These are phyloP conservation scores for Panaeolus cyanescens DNA, from an alignment of 768 basidiomycete genomes.

Conservation along the genomic window DNA sequence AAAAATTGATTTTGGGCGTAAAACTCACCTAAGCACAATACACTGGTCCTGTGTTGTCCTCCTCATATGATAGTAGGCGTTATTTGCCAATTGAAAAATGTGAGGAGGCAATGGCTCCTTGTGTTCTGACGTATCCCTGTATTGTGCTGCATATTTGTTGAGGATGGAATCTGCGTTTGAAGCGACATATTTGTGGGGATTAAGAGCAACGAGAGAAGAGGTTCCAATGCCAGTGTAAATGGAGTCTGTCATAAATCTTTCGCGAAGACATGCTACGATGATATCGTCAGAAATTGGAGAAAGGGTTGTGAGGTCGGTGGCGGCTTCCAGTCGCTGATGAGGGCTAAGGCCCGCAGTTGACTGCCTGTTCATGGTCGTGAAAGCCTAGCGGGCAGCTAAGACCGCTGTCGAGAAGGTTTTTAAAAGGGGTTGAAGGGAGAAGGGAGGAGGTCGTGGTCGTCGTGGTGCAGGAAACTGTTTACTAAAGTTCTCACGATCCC, in stretches of 20 bases:
- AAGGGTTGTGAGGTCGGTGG: conserved; percentile 69
- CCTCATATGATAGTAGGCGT: conserved; percentile 95
- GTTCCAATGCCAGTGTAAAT: conserved; percentile 79
- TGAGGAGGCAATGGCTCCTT: conserved; percentile 75
- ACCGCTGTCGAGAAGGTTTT: conserved; percentile 16
- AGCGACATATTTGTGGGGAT: conserved; percentile 89
- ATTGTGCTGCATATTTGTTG: conserved; percentile 85
- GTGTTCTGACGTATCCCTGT: conserved; percentile 70
- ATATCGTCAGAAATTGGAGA: conserved; percentile 77
- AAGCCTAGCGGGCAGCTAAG: conserved; percentile 22
- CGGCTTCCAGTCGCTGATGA: conserved; percentile 73
- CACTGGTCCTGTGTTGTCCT: conserved; percentile 93
- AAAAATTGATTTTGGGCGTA: neutral
- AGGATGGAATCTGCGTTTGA: conserved; percentile 84
- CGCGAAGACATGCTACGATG: conserved; percentile 82
- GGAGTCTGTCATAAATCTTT: conserved; percentile 82
- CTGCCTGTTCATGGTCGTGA: conserved; percentile 31
- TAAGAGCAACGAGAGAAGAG: conserved; percentile 79
- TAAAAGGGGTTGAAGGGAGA: conserved; percentile 12
- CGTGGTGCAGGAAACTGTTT: conserved; percentile 8
- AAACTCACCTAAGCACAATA: conserved; percentile 76
- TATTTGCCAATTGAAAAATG: conserved; percentile 88
- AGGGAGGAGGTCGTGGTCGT: conserved; percentile 5
- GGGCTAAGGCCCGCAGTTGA: conserved; percentile 40
- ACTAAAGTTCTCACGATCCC: neutral